A percentile compares a stretch with the other conserved stretches of the same genome.
Evolutionary conservation across 805 yeast genomes (phyloP).

Genomic region (Wickerhamomyces pijperi): DNA sequence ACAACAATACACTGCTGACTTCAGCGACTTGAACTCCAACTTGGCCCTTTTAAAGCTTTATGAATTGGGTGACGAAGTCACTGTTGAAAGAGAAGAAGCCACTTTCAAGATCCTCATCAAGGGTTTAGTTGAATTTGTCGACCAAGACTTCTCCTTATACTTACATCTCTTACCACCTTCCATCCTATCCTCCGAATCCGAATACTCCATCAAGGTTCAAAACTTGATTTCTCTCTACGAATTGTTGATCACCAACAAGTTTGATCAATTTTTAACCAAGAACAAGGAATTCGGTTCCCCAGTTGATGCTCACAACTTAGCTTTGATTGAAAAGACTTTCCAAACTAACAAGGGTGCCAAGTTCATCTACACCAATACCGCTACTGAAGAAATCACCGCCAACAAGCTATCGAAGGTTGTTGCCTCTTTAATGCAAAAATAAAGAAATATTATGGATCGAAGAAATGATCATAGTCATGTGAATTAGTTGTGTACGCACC

Average conservation of each 20-base stretch:
- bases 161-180: conserved; percentile 34
- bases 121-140: conserved; percentile 29
- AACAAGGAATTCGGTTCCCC: conserved; percentile 12
- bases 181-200: conserved; percentile 18
- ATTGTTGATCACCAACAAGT: conserved; percentile 13
- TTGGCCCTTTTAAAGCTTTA: conserved; percentile 35
- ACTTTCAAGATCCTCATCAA: conserved; percentile 28
- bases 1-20: conserved; percentile 26
- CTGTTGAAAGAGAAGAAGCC: conserved; percentile 25
- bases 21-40: conserved; percentile 31
- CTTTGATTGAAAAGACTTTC: conserved; percentile 11
- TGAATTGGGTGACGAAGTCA: conserved; percentile 23
- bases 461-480: background rate
- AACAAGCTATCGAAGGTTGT: conserved; percentile 16
- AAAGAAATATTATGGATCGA: no score
- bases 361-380: conserved; percentile 10
- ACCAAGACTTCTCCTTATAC: conserved; percentile 31
- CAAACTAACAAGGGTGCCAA: conserved; percentile 13
- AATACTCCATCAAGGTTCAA: conserved; percentile 16
- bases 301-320: conserved; percentile 10
- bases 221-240: conserved; percentile 15
- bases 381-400: conserved; percentile 15
- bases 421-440: conserved; percentile 6
- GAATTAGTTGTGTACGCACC: no score
- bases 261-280: conserved; percentile 11